A percentile compares a stretch with the other conserved stretches of the same genome.
phyloP scores from a whole-genome alignment of 2,329 filamentous ascomycete genomes.

The Bipolaris victoriae region DNA sequence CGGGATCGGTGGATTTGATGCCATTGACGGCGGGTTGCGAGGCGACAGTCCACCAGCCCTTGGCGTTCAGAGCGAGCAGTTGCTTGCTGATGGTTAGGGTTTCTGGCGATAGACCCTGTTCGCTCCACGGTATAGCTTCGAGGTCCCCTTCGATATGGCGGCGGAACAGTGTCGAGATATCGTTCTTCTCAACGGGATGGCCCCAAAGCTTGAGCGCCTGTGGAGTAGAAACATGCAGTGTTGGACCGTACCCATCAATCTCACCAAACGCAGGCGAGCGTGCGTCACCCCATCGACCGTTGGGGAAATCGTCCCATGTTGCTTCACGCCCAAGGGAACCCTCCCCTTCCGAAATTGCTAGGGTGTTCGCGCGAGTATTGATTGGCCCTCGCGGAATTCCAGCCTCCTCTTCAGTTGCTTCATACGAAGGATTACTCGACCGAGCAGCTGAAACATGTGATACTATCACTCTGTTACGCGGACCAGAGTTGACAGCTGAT shows the following conservation, averaged over 20 bases:
- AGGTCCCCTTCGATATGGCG: conserved; percentile 81
- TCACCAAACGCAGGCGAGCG: conserved; percentile 87
- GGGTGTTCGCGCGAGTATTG: conserved; percentile 80
- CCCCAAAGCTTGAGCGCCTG: conserved; percentile 88
- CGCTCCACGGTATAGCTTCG: conserved; percentile 88
- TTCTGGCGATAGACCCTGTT: conserved; percentile 84
- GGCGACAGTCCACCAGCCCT: conserved; percentile 95
- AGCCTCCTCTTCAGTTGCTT: conserved; percentile 77
- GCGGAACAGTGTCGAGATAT: conserved; percentile 82
- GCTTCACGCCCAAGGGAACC: conserved; percentile 89
- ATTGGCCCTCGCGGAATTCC: conserved; percentile 73
- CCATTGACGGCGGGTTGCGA: conserved; percentile 95
- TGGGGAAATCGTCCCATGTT: conserved; percentile 98
- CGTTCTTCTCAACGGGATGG: conserved; percentile 69
- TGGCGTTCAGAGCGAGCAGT: conserved; percentile 77
- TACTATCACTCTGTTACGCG: conserved; percentile 86
- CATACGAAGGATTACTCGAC: conserved; percentile 57
- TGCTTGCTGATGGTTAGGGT: conserved; percentile 79
- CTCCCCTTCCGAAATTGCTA: conserved; percentile 93
- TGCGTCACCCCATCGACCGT: conserved; percentile 93
- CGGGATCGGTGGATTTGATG: conserved; percentile 72
- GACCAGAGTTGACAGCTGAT: conserved; percentile 82
- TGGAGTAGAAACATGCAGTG: conserved; percentile 84
- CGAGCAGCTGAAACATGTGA: conserved; percentile 65
- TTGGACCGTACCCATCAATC: conserved; percentile 98